These are phyloP conservation scores for Globisporangium acanthophoron DNA, from an alignment of 352 stramenopile species.

Conservation along the genomic window DNA sequence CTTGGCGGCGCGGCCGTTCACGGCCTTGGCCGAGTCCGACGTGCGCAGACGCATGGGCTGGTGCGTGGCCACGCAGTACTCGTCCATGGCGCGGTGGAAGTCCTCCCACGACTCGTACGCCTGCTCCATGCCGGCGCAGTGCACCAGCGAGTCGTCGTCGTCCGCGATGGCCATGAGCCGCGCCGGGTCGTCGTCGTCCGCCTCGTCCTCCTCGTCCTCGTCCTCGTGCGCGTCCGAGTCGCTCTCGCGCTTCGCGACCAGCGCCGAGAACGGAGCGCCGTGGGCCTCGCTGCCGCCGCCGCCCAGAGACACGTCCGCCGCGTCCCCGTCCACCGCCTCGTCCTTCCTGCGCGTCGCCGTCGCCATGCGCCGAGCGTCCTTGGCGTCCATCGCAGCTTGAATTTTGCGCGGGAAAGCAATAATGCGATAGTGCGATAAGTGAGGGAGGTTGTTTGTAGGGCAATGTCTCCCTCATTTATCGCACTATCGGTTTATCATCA, in stretches of 20 bases:
- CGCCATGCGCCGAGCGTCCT: not conserved
- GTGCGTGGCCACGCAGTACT: slow-evolving; percentile 66
- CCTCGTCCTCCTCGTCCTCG: slow-evolving; percentile 41
- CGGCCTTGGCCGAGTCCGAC: slow-evolving; percentile 73
- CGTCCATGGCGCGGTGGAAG: slow-evolving; percentile 77
- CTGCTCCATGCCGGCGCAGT: slow-evolving; percentile 67
- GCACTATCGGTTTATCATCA: not conserved
- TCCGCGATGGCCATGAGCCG: slow-evolving; percentile 46
- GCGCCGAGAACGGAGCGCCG: slow-evolving; percentile 31
- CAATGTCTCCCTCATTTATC: not conserved
- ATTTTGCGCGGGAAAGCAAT: too few relatives aligned
- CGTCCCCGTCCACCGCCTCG: not conserved
- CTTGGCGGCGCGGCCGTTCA: slow-evolving; percentile 75
- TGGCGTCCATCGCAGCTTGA: not conserved
- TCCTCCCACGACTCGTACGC: slow-evolving; percentile 81
- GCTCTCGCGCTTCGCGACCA: slow-evolving; percentile 54
- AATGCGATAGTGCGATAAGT: too few relatives aligned
- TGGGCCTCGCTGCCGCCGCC: slow-evolving; percentile 7
- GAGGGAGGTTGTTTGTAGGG: not conserved
- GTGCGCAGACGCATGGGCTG: slow-evolving; percentile 79
- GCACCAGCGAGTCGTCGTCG: slow-evolving; percentile 55
- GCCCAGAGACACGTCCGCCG: too few relatives aligned
- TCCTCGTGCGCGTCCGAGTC: slow-evolving; percentile 55
- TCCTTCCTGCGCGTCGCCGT: not conserved
- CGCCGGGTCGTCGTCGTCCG: slow-evolving; percentile 27